These are phyloP conservation scores for Sporisorium exsertum DNA, from an alignment of 1,284 basidiomycete genomes.

Conservation along the genomic window DNA sequence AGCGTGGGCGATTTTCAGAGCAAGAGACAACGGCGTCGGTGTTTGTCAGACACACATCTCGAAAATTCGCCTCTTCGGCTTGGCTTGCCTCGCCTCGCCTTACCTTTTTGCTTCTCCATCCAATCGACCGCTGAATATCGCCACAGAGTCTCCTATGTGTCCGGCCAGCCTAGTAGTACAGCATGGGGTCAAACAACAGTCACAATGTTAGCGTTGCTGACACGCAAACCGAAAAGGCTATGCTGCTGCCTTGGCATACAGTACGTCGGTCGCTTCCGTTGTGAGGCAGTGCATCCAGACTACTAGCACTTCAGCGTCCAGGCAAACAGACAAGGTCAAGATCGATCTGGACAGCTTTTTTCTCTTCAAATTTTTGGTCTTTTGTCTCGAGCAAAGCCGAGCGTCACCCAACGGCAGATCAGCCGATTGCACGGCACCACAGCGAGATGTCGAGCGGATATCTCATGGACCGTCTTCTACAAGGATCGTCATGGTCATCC, in stretches of 20 bases:
- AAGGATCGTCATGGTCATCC: not conserved
- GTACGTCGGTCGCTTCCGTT: too few species aligned
- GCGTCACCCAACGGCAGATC: slow-evolving; percentile 13
- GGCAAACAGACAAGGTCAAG: not conserved
- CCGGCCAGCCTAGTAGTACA: not conserved
- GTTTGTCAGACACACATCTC: too few species aligned
- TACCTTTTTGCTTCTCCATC: not conserved
- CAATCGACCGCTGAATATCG: too few species aligned
- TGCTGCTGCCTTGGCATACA: slow-evolving; percentile 1
- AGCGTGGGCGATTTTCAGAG: slow-evolving; percentile 2
- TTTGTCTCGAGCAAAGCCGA: slow-evolving; percentile 1
- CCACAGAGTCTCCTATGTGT: too few species aligned
- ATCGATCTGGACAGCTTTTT: slow-evolving; percentile 14
- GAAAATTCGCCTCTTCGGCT: too few species aligned
- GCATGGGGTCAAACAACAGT: not conserved
- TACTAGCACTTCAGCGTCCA: slow-evolving; percentile 8
- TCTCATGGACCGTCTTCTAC: not conserved
- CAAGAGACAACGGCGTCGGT: too few species aligned
- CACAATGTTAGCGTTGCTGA: not conserved
- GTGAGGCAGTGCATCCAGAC: slow-evolving; percentile 2
- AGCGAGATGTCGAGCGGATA: not conserved
- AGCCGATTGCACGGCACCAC: not conserved
- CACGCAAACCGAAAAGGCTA: not conserved
- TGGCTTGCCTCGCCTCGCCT: too few species aligned
- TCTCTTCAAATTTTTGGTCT: not conserved